Evolutionary conservation across 2,329 filamentous ascomycete species (phyloP), one percentile per base, ranked within the genome.

Genomic region (Ophiostoma montium): DNA sequence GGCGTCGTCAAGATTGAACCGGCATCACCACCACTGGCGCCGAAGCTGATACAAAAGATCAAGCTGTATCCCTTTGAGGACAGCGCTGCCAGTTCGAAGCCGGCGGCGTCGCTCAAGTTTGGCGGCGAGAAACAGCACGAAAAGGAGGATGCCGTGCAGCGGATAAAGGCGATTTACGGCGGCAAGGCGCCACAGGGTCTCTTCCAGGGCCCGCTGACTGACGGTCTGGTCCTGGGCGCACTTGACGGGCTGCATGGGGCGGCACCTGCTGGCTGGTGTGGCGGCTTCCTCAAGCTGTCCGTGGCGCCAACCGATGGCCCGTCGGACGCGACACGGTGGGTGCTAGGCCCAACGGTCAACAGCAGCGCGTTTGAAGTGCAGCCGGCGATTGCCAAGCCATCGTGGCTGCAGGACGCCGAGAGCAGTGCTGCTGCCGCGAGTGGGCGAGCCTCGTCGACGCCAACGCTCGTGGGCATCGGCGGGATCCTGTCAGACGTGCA

Each of bases 1-100:
- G 86, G 88, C 1, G 78, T 96, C 38, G 76, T 95, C 50, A 87
- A 90, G 53, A 73, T 98, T 30, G 88, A 96, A 61, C 81, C 85
- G 10, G 89, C 90, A 1, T 79, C 86, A 13, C 68, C 74, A 36
- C 84, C 83, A 47, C 67, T 87, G n/a, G 71, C 80, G 6, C 78
- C 69, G 13, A 58, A 62, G 35, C 58, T 60, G 11, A 56, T 61
- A 6, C 71, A 74, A 50, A 68, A 77, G 5, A 66, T 96, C 51
- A 89, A 85, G 57, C 70, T 98, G 2, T 85, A 84, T 50, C 92
- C 92, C 0, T 96, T 95, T 58, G 72, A 78, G 3, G 67, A 72
- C 46, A 31, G 44, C 69, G 44, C 30, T n/a, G 35, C 67, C 71
- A 3, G 80, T 78, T 56, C 66, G 71, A 71, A 33, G 74, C 82